Evolutionary conservation across 371 early-diverging fungal species (phyloP), one percentile per base, ranked within the genome.

Genomic region (Lichtheimia hyalospora): DNA sequence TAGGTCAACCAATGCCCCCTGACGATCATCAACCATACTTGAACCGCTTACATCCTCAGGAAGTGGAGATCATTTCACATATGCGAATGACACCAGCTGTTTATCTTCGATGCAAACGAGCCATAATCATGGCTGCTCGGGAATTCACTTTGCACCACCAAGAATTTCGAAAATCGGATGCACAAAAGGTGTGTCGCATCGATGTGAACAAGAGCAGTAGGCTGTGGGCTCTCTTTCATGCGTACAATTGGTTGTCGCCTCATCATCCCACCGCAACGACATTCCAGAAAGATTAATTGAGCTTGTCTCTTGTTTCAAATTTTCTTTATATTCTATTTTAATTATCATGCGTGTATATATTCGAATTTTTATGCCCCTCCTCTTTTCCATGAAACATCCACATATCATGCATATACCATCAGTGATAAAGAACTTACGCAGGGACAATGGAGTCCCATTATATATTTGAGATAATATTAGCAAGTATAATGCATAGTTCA

Each of bases 121-220:
- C 78, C 6, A 68, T 88, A 66, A 80, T 88, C 41, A 58, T 73
- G 49, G 85, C 84, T 20, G 84, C 84, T 8, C 69, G 69, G 25
- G 66, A 77, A 54, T 70, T 64, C 49, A 52, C 52, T 24, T 61
- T 54, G 13, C 66, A 66, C 52, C 70, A 67, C 14, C 66, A 70
- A 40, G 51, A 43, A 15, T 88, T 89, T 66, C 70, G 84, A 28
- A 89, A 88, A 68, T 80, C 84, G 60, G 89, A 89, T 68, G 89
- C 89, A 10, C 89, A 89, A 71, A 84, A 85, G 54, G 58, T 88
- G 21, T 85, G 87, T 49, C 84, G 84, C 15, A 83, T 89, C 28
- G 88, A 89, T 62, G 89, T 89, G 64, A 89, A 89, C 81, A 89
- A 89, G 65, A 87, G 88, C 24, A 83, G 84, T 60, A 80, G 81